phyloP scores from a whole-genome alignment of 1,284 basidiomycete species.

The Phellopilus nigrolimitatus region DNA sequence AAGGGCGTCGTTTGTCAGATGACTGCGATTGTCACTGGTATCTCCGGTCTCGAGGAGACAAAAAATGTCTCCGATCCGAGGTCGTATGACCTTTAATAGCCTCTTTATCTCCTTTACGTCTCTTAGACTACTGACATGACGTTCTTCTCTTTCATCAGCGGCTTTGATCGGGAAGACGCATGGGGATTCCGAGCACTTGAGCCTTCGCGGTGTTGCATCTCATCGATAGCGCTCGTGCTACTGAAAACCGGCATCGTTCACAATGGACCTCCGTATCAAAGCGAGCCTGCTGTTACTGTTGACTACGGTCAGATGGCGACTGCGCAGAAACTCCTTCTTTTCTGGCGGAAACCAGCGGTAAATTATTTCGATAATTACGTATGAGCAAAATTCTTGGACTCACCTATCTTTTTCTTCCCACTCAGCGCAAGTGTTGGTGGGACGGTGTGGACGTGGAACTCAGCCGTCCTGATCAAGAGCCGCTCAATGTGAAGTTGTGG shows the following conservation, averaged over 20 bases:
- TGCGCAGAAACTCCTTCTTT: slow-evolving; percentile 94
- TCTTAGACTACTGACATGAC: not conserved
- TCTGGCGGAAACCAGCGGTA: slow-evolving; percentile 98
- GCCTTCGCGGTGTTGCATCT: slow-evolving; percentile 94
- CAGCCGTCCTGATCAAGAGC: slow-evolving; percentile 45
- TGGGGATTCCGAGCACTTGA: slow-evolving; percentile 98
- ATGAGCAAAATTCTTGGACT: not conserved
- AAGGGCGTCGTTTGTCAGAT: slow-evolving; percentile 11
- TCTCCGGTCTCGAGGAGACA: slow-evolving; percentile 7
- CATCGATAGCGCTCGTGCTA: slow-evolving; percentile 94
- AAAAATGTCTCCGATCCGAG: not conserved
- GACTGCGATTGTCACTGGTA: not conserved
- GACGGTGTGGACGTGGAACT: slow-evolving; percentile 93
- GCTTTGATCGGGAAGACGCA: slow-evolving; percentile 92
- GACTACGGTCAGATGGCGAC: slow-evolving; percentile 94
- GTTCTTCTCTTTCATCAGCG: slow-evolving; percentile 47
- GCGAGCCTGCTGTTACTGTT: slow-evolving; percentile 68
- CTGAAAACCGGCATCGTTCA: slow-evolving; percentile 97
- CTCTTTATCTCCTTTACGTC: not conserved
- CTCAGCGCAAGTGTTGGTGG: slow-evolving; percentile 99
- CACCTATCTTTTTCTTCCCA: slow-evolving; percentile 20
- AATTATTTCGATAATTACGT: slow-evolving; percentile 31
- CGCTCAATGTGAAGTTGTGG: slow-evolving; percentile 82
- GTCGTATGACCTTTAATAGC: not conserved
- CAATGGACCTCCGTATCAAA: slow-evolving; percentile 40